Conservation (phyloP, 148 eudicot species). For the Polygonum maritimum region DNA sequence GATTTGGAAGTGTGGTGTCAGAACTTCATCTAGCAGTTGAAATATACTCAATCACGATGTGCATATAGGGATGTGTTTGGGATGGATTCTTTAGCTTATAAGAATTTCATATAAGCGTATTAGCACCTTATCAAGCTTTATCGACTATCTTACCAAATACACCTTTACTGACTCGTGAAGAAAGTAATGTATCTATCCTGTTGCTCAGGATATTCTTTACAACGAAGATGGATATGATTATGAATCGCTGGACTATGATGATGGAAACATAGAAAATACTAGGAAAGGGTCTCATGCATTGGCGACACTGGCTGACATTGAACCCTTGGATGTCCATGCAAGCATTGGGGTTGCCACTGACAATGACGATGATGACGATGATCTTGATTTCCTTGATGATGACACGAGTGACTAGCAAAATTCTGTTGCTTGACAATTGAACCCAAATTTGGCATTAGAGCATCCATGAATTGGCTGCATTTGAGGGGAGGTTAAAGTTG, state of each 20-base stretch:
- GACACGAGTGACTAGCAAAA: constrained; percentile 26
- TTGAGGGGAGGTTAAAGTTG: background rate
- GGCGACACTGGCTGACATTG: constrained; percentile 51
- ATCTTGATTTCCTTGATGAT: constrained; percentile 26
- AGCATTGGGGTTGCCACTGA: constrained; percentile 30
- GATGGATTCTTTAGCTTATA: background rate
- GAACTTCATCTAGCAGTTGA: background rate
- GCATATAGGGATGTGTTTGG: background rate
- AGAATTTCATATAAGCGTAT: background rate
- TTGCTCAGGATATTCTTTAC: constrained; percentile 42
- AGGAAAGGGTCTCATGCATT: constrained; percentile 43
- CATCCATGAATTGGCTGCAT: background rate
- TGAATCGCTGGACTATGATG: constrained; percentile 56
- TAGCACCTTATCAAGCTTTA: background rate
- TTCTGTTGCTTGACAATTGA: background rate
- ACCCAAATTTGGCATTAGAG: background rate
- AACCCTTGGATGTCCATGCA: constrained; percentile 51
- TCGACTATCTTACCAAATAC: background rate
- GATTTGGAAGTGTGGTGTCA: background rate
- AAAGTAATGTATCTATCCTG: background rate
- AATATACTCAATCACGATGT: too few relatives aligned
- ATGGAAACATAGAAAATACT: constrained; percentile 32
- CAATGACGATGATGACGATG: constrained; percentile 25
- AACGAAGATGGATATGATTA: constrained; percentile 60
- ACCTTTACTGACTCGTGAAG: too few relatives aligned